Evolutionary conservation across 108 stramenopile genomes (phyloP).

Genomic region (Cyclotella choctawhatcheeana): DNA sequence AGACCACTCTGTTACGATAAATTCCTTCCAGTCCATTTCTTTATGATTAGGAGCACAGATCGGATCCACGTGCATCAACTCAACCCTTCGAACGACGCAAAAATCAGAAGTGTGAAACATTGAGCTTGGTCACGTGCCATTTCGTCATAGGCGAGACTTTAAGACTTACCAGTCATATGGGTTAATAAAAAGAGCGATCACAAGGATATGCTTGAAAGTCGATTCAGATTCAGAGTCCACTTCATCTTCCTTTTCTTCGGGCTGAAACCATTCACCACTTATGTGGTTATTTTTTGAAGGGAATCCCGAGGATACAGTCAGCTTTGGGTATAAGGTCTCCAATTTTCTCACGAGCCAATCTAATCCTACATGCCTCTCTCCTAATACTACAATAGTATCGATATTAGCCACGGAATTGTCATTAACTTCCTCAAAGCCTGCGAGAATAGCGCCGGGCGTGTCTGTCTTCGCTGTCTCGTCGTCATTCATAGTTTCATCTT

Average conservation of each 20-base stretch:
- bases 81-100: constrained; percentile 29
- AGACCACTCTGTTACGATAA: constrained; percentile 26
- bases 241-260: no score
- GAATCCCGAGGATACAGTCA: constrained; percentile 23
- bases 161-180: constrained; percentile 65
- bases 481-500: not conserved
- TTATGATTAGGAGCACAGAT: constrained; percentile 41
- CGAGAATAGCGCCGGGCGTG: not conserved
- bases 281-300: not conserved
- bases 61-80: constrained; percentile 57
- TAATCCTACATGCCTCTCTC: constrained; percentile 29
- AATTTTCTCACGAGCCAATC: constrained; percentile 41
- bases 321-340: constrained; percentile 32
- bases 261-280: constrained; percentile 17
- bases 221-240: constrained; percentile 7
- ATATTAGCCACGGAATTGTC: constrained; percentile 19
- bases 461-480: not conserved
- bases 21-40: constrained; percentile 35
- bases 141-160: no score
- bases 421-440: not conserved
- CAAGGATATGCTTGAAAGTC: constrained; percentile 23
- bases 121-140: no score
- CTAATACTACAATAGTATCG: constrained; percentile 43
- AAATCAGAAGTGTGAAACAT: not conserved
- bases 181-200: constrained; percentile 48